Evolutionary conservation across 78 protist genomes (phyloP), one percentile per base, ranked within the genome.

Genomic region (Planoprotostelium fungivorum): DNA sequence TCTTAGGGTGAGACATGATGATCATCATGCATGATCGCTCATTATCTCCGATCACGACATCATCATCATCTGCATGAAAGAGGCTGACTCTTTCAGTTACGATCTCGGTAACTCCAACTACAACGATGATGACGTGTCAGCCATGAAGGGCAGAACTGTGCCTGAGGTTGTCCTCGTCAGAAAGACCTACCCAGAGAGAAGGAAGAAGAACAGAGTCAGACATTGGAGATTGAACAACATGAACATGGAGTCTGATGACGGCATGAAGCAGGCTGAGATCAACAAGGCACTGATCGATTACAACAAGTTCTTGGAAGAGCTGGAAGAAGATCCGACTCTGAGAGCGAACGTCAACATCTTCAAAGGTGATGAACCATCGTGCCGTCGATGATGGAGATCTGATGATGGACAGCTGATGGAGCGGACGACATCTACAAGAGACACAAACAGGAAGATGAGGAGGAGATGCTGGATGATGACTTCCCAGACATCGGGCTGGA

Each of bases 91-190:
- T 16, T 51, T 16, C 73, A 51, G 73, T 37, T 93, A 93, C 84
- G 96, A 93, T 89, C 38, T 95, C n/a, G 51, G 93, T 5, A 37
- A 86, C 0, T 0, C 94, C 5, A 90, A 92, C n/a, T 51, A 86
- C 86, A 96, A 96, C 86, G 92, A 94, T 86, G 90, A 86, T 1
- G 90, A 92, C 90, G 63, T 89, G 10, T 86, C 39, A 29, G 73
- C 90, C 63, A 29, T 90, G 84, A 38, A 86, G 35, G 28, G 1
- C 0, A 94, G 37, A 83, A n/a, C 23, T 0, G 84, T 97, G 35
- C 97, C 98, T 5, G 96, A 95, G 28, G 93, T 98, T n/a, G 93
- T 98, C 25, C 85, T 98, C 34, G 98, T 97, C 5, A 89, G 92
- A 89, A 98, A 98, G 95, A 51, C 88, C 10, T 98, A 92, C 88